phyloP scores from a whole-genome alignment of 2,329 filamentous ascomycete species.

The Claviceps lovelessii region DNA sequence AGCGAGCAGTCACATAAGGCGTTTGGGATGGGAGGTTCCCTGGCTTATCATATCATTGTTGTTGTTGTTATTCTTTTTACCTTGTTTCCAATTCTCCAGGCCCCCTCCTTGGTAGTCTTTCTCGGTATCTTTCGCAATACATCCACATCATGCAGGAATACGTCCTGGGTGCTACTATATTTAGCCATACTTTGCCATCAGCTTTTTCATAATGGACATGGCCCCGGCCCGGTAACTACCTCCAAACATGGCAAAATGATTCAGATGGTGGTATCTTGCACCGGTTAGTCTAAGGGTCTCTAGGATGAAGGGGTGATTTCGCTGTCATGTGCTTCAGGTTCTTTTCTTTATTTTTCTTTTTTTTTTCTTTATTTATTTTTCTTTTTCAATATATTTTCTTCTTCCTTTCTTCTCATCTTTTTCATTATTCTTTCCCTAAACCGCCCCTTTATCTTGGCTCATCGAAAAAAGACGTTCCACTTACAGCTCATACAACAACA shows the following conservation, averaged over 20 bases:
- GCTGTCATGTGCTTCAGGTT: too few species aligned
- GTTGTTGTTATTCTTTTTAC: neutral
- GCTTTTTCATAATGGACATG: constrained; percentile 60
- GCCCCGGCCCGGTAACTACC: constrained; percentile 64
- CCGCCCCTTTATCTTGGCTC: too few species aligned
- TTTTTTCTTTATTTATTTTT: too few species aligned
- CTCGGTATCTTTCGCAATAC: neutral
- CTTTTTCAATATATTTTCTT: too few species aligned
- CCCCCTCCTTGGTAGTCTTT: neutral
- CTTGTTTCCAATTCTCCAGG: neutral
- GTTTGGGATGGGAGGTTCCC: constrained; percentile 10
- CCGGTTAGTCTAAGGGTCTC: constrained; percentile 8
- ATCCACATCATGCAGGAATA: neutral
- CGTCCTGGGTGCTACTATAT: neutral
- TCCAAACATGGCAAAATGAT: constrained; percentile 77
- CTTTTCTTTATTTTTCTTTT: too few species aligned
- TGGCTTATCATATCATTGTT: neutral
- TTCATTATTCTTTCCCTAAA: too few species aligned
- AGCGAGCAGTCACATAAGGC: constrained; percentile 9
- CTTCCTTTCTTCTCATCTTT: too few species aligned
- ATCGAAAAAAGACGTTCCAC: constrained; percentile 19
- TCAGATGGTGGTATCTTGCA: constrained; percentile 70
- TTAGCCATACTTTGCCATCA: constrained; percentile 56
- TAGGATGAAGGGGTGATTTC: too few species aligned
- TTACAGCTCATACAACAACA: constrained; percentile 69